Percentiles rank a stretch among this genome's conserved stretches.
Conservation (phyloP, 306 rosid genomes). For the Neltuma alba region DNA sequence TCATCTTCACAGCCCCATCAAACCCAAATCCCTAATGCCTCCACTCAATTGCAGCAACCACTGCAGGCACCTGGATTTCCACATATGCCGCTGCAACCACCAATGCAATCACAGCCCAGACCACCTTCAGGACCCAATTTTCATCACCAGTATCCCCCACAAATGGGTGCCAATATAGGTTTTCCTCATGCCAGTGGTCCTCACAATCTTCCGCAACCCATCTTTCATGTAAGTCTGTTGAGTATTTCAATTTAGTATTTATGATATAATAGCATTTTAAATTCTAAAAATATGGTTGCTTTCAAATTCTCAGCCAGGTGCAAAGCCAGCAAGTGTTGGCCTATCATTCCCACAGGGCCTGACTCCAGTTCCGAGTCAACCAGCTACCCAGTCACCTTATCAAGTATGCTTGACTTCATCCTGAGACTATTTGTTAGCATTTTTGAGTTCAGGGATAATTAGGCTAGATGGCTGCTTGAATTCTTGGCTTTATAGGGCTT, state of each 20-base stretch:
- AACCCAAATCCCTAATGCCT: conserved; percentile 56
- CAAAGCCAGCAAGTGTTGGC: conserved; percentile 68
- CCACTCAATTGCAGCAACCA: conserved; percentile 73
- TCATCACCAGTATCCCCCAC: conserved; percentile 81
- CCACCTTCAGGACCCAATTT: conserved; percentile 60
- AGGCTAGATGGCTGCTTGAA: conserved; percentile 15
- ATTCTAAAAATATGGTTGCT: conserved; percentile 19
- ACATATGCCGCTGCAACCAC: conserved; percentile 75
- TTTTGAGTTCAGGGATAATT: conserved; percentile 7
- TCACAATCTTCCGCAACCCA: conserved; percentile 71
- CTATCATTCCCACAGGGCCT: conserved; percentile 71
- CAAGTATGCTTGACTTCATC: conserved; percentile 56
- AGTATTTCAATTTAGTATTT: conserved; percentile 35
- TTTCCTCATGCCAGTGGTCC: conserved; percentile 75
- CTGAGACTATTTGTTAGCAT: not conserved
- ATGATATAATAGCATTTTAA: conserved; percentile 20
- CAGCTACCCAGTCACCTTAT: conserved; percentile 70
- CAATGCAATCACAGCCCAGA: conserved; percentile 79
- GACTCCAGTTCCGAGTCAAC: conserved; percentile 63
- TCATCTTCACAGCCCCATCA: conserved; percentile 80
- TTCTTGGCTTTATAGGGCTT: conserved; percentile 30
- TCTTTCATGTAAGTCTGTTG: conserved; percentile 79
- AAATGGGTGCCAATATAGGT: conserved; percentile 64
- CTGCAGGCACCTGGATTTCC: conserved; percentile 69
- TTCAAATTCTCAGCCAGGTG: conserved; percentile 63